phyloP scores from a whole-genome alignment of 805 yeast genomes.

The Dipodascus geniculatus region DNA sequence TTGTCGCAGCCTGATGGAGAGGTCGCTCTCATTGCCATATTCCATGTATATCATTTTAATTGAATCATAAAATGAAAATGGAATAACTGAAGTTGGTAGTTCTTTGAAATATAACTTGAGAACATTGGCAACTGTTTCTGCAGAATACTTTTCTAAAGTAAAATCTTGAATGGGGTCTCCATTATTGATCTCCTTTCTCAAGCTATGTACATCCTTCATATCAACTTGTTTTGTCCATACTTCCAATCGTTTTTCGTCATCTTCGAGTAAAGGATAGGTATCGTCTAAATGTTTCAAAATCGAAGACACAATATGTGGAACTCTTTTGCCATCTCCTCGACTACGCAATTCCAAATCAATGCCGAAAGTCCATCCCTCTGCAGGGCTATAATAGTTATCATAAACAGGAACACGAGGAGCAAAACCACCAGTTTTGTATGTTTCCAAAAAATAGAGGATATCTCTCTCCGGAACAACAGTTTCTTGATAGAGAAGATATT shows the following conservation, averaged over 20 bases:
- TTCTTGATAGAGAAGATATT: constrained; percentile 53
- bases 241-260: constrained; percentile 56
- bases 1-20: constrained; percentile 40
- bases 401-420: constrained; percentile 61
- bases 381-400: constrained; percentile 68
- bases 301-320: constrained; percentile 55
- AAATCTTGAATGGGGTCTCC: constrained; percentile 20
- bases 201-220: constrained; percentile 44
- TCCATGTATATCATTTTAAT: constrained; percentile 54
- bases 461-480: constrained; percentile 61
- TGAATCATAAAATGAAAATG: constrained; percentile 52
- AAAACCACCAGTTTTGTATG: constrained; percentile 63
- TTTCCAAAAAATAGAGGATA: constrained; percentile 50
- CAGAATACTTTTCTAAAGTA: constrained; percentile 29
- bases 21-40: constrained; percentile 29
- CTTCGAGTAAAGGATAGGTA: constrained; percentile 49
- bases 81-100: constrained; percentile 65
- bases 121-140: constrained; percentile 53
- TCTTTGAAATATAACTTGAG: constrained; percentile 67
- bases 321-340: constrained; percentile 58
- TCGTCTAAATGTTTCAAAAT: constrained; percentile 56
- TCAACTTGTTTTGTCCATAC: constrained; percentile 62
- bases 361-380: constrained; percentile 64
- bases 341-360: constrained; percentile 62
- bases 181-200: constrained; percentile 42